These are phyloP conservation scores for Trichoderma sp. DNA, from an alignment of 2,329 filamentous ascomycete species.

Conservation along the genomic window DNA sequence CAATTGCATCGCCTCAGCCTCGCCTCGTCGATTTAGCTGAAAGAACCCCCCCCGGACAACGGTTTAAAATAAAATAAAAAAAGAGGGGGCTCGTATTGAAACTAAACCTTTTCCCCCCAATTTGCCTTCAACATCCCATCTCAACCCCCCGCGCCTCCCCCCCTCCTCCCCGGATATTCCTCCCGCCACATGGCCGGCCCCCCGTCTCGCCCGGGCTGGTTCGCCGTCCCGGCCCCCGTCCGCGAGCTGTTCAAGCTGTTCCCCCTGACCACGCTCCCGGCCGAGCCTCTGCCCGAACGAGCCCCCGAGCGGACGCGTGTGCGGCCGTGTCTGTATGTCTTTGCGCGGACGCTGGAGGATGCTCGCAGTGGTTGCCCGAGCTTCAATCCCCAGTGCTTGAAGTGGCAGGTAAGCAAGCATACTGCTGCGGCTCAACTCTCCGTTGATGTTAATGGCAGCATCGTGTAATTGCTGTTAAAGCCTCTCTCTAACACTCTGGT, in stretches of 20 bases:
- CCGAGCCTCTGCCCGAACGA: constrained; percentile 70
- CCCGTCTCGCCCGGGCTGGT: constrained; percentile 34
- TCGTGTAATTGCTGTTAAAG: background rate
- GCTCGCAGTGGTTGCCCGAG: constrained; percentile 53
- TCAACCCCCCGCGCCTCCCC: background rate
- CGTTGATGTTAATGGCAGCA: background rate
- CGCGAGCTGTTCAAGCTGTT: constrained; percentile 81
- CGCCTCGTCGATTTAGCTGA: background rate
- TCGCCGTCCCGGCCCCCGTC: constrained; percentile 68
- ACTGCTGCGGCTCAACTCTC: background rate
- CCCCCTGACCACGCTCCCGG: constrained; percentile 70
- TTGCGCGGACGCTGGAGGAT: constrained; percentile 62
- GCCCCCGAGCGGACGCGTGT: constrained; percentile 40
- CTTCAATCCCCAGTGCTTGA: constrained; percentile 89
- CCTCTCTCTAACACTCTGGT: background rate
- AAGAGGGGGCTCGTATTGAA: background rate
- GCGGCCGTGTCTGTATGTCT: constrained; percentile 68
- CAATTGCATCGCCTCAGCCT: background rate
- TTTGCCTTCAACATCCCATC: no score
- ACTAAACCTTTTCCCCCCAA: background rate
- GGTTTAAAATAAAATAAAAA: background rate
- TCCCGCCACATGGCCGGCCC: constrained; percentile 12
- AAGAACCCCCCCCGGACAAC: background rate
- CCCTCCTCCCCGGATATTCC: background rate
- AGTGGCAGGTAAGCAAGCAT: constrained; percentile 73